Conservation (phyloP, 805 yeast species). For the Kregervanrija delftensis region DNA sequence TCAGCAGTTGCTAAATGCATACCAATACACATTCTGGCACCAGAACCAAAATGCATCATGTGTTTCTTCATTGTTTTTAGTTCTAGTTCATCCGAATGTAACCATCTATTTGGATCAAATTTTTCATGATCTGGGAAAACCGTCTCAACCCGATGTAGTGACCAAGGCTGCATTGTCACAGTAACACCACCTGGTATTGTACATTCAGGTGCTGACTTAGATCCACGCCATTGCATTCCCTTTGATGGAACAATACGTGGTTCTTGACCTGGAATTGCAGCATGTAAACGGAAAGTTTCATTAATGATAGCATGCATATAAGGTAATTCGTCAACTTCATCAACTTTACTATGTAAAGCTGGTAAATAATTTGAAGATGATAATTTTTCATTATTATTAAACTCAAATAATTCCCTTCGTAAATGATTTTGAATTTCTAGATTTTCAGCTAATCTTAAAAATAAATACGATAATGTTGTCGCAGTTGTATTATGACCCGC, state of each 20-base stretch:
- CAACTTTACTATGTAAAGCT: slow-evolving; percentile 34
- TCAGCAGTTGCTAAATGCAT: slow-evolving; percentile 61
- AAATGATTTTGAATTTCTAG: slow-evolving; percentile 39
- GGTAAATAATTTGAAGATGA: slow-evolving; percentile 19
- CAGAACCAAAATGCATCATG: slow-evolving; percentile 68
- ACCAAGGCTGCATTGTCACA: slow-evolving; percentile 61
- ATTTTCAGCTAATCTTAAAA: slow-evolving; percentile 52
- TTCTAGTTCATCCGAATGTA: slow-evolving; percentile 31
- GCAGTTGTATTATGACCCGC: slow-evolving; percentile 80
- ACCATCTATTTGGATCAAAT: slow-evolving; percentile 54
- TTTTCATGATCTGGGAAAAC: slow-evolving; percentile 46
- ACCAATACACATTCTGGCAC: slow-evolving; percentile 70
- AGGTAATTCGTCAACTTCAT: slow-evolving; percentile 35
- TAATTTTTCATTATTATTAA: slow-evolving; percentile 16
- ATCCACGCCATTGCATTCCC: slow-evolving; percentile 24
- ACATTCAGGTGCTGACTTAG: slow-evolving; percentile 18
- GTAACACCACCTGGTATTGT: slow-evolving; percentile 46
- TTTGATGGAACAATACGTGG: slow-evolving; percentile 44
- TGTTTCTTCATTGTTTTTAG: slow-evolving; percentile 40
- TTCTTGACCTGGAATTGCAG: slow-evolving; percentile 71
- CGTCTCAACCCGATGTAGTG: slow-evolving; percentile 45
- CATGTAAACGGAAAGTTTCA: slow-evolving; percentile 56
- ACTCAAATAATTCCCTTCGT: slow-evolving; percentile 32
- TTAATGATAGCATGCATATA: slow-evolving; percentile 53
- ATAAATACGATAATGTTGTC: slow-evolving; percentile 50